These are phyloP conservation scores for Ganoderma lingzhi DNA, from an alignment of 1,284 basidiomycete species.

Conservation along the genomic window DNA sequence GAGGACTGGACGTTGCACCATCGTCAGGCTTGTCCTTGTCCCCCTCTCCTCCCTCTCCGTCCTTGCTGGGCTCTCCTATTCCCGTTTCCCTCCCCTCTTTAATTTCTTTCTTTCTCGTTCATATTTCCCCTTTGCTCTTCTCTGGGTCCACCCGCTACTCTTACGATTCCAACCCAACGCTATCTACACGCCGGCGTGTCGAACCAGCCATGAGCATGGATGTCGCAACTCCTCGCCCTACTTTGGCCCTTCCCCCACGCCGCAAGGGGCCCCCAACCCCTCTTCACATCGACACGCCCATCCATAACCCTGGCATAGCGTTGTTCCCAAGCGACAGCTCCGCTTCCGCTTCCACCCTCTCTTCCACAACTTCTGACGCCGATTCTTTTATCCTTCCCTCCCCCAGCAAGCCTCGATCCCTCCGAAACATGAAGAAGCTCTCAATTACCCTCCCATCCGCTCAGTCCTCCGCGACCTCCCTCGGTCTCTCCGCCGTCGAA, in stretches of 20 bases:
- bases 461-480: conserved; percentile 62
- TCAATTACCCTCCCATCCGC: conserved; percentile 72
- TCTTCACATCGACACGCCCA: conserved; percentile 66
- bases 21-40: conserved; percentile 13
- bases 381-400: conserved; percentile 55
- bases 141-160: conserved; percentile 20
- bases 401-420: conserved; percentile 50
- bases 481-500: conserved; percentile 45
- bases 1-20: neutral
- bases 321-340: conserved; percentile 57
- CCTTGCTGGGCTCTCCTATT: conserved; percentile 33
- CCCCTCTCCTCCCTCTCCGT: conserved; percentile 27
- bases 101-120: conserved; percentile 40
- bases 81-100: conserved; percentile 28
- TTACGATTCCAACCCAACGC: conserved; percentile 27
- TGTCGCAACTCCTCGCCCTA: conserved; percentile 44
- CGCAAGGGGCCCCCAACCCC: conserved; percentile 63
- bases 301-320: conserved; percentile 54
- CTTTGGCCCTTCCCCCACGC: conserved; percentile 48
- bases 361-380: conserved; percentile 61
- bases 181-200: conserved; percentile 59
- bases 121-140: conserved; percentile 39
- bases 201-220: conserved; percentile 49
- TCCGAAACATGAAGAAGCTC: conserved; percentile 79
- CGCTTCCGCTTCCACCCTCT: conserved; percentile 54